These are phyloP conservation scores for Setaria viridis DNA, from an alignment of 202 grass and related monocot species.

Conservation along the genomic window DNA sequence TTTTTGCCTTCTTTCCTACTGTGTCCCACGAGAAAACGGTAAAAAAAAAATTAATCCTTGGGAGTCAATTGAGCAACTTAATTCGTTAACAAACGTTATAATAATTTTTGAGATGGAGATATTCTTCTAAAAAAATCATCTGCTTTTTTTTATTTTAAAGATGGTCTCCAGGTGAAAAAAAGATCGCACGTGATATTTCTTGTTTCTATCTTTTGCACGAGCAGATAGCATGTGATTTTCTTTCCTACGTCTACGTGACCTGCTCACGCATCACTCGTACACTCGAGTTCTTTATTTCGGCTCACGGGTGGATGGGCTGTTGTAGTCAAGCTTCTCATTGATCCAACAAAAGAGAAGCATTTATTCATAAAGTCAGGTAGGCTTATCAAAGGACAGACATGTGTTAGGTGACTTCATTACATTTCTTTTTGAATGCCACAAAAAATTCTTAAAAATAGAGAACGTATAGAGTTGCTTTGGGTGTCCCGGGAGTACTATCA, in stretches of 20 bases:
- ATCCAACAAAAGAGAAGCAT: neutral
- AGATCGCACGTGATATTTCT: conserved; percentile 23
- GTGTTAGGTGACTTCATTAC: neutral
- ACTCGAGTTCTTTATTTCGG: neutral
- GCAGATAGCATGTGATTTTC: conserved; percentile 28
- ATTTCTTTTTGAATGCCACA: neutral
- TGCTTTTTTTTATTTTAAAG: neutral
- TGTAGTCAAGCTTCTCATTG: neutral
- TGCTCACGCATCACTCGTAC: neutral
- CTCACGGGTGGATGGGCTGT: conserved; percentile 32
- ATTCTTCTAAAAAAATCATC: neutral
- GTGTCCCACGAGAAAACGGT: neutral
- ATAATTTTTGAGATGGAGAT: neutral
- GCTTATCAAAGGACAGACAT: neutral
- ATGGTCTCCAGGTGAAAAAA: neutral
- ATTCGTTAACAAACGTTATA: no score
- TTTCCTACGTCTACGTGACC: neutral
- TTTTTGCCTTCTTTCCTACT: neutral
- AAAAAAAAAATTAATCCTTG: no score
- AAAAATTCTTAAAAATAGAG: neutral
- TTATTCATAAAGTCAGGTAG: conserved; percentile 1
- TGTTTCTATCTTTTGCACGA: neutral
- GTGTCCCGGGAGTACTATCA: no score
- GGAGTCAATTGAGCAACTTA: neutral
- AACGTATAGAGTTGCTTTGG: neutral